Evolutionary conservation across 768 basidiomycete genomes (phyloP), one percentile per base, ranked within the genome.

Genomic region (Boletus vinaceobasis): DNA sequence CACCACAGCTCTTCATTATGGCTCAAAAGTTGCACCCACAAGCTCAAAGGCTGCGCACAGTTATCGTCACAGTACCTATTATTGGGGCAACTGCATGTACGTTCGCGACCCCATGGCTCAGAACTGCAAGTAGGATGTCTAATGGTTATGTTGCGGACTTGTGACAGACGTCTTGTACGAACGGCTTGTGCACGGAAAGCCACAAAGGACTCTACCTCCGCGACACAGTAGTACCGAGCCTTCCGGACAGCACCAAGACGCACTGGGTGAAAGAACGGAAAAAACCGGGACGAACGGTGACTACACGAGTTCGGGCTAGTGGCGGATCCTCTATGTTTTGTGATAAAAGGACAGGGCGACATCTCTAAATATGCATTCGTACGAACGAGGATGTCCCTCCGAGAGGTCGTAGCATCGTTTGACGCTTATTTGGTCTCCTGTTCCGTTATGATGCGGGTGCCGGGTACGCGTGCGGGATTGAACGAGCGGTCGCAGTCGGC

Each of bases 401-500:
- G 7, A 26, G 46, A 15, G 33, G 46, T 35, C 33, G 35, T 36
- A 11, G 35, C 47, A 36, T 48, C 35, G 35, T 21, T 38, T 6
- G n/a, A 29, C 13, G 14, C 53, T 59, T 63, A 63, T 29, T 71
- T 71, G 43, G 59, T 54, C 57, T 65, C 59, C 15, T 36, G 40
- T 57, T 68, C 61, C 44, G 79, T 77, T 61, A 93, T 71, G 66
- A 93, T 80, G 58, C 88, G 83, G 43, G 87, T 88, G 56, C 93
- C 93, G 19, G 92, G 86, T 70, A 93, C 82, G 64, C 92, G 82
- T 45, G 93, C 87, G 19, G 91, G 88, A 74, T 93, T 93, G 83
- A 95, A 96, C 15, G 88, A 87, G 47, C 92, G 84, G 75, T 96
- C 90, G 73, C 93, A 94, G 79, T 95, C 93, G 31, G 90, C 86